Conservation (phyloP, 441 rosid species). For the Sinapis alba region DNA sequence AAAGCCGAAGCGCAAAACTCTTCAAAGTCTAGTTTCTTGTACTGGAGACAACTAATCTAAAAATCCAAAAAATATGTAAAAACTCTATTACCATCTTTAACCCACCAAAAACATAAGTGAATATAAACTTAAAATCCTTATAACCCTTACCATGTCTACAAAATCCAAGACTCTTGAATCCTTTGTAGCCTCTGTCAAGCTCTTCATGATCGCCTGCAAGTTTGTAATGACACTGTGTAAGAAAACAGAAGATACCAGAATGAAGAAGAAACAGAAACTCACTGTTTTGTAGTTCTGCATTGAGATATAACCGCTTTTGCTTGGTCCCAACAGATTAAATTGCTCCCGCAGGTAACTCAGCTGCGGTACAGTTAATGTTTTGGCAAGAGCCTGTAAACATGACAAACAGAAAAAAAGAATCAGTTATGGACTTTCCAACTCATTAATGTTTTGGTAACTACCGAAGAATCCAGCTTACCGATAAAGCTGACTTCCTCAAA, state of each 20-base stretch:
- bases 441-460: not conserved
- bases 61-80: not conserved
- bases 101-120: not conserved
- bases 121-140: not conserved
- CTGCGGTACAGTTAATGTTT: not conserved
- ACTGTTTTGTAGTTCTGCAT: constrained; percentile 5
- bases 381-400: not conserved
- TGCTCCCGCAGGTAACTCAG: not conserved
- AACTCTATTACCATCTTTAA: not conserved
- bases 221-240: not conserved
- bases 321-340: constrained; percentile 6
- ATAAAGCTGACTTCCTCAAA: constrained; percentile 62
- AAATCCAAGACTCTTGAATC: not conserved
- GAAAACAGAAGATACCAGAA: not conserved
- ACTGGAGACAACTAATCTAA: not conserved
- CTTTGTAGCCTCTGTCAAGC: not conserved
- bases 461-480: constrained; percentile 43
- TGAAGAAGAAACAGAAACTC: not conserved
- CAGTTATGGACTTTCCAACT: not conserved
- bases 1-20: not conserved
- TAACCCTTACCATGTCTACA: not conserved
- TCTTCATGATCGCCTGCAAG: not conserved
- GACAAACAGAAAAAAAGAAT: not conserved
- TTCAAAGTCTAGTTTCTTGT: not conserved
- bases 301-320: not conserved